phyloP scores from a whole-genome alignment of 1,139 yeast species.

The Zygosaccharomyces sapae region DNA sequence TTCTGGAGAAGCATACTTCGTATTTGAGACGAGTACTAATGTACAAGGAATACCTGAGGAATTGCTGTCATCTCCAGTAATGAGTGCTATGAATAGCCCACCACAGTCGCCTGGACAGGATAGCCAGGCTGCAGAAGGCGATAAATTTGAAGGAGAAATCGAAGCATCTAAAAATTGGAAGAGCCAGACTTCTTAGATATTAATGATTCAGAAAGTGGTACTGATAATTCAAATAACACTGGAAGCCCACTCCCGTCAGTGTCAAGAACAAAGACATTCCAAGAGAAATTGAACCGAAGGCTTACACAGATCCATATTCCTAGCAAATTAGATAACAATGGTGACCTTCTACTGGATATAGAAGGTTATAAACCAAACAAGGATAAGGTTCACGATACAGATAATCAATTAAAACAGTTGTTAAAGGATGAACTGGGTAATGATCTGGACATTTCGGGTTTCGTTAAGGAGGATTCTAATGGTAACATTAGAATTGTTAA shows the following conservation, averaged over 20 bases:
- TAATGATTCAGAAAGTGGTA: constrained; percentile 12
- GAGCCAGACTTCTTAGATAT: constrained; percentile 58
- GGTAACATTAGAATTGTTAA: constrained; percentile 66
- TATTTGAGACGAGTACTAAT: constrained; percentile 71
- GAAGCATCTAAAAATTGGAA: constrained; percentile 31
- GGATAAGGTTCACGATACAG: constrained; percentile 64
- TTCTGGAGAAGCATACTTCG: constrained; percentile 97
- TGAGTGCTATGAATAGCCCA: constrained; percentile 75
- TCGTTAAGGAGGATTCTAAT: constrained; percentile 58
- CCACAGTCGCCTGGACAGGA: constrained; percentile 46
- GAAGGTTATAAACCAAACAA: constrained; percentile 93
- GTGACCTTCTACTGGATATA: constrained; percentile 88
- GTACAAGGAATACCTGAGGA: constrained; percentile 64
- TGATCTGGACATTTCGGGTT: constrained; percentile 46
- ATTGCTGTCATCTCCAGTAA: constrained; percentile 85
- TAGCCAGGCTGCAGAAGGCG: constrained; percentile 21
- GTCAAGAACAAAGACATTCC: constrained; percentile 33
- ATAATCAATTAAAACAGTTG: constrained; percentile 65
- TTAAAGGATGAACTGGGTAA: constrained; percentile 65
- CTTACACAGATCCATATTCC: constrained; percentile 75
- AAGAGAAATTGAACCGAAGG: constrained; percentile 57
- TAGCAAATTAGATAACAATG: constrained; percentile 80
- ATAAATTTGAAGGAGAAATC: constrained; percentile 2
- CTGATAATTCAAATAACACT: constrained; percentile 4
- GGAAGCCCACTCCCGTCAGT: constrained; percentile 17